Evolutionary conservation across 2,329 filamentous ascomycete genomes (phyloP).

Genomic region (Sphaerulina populicola): DNA sequence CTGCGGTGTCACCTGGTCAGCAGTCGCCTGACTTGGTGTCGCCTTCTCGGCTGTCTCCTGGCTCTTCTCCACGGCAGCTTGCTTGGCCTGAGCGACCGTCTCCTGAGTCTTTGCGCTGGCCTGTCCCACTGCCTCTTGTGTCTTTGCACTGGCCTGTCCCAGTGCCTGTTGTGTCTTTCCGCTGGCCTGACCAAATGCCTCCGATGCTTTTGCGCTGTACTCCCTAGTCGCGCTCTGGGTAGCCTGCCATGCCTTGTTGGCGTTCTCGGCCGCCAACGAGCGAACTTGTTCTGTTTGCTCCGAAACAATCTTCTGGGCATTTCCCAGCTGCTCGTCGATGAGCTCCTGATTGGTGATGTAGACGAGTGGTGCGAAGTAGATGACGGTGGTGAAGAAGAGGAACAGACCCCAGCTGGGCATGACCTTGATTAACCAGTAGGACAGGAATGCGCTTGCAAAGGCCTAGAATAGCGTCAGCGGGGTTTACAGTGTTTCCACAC

Average conservation of each 20-base stretch:
- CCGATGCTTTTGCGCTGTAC: conserved; percentile 54
- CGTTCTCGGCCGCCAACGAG: conserved; percentile 53
- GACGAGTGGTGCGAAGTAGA: conserved; percentile 53
- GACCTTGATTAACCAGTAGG: conserved; percentile 59
- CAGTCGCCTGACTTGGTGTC: conserved; percentile 26
- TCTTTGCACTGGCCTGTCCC: conserved; percentile 48
- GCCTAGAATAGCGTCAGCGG: conserved; percentile 38
- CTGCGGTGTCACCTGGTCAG: conserved; percentile 17
- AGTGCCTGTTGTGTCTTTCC: conserved; percentile 51
- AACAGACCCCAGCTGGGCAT: conserved; percentile 57
- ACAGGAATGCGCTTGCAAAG: conserved; percentile 50
- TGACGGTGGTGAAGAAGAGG: conserved; percentile 47
- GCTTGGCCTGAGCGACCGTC: conserved; percentile 39
- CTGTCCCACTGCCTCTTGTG: conserved; percentile 52
- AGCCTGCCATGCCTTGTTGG: conserved; percentile 49
- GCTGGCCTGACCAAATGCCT: conserved; percentile 49
- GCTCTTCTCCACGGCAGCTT: conserved; percentile 32
- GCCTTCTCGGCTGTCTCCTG: conserved; percentile 29
- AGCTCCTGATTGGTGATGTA: conserved; percentile 59
- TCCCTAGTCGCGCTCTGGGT: conserved; percentile 53
- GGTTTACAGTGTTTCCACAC: neutral
- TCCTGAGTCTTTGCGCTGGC: conserved; percentile 54
- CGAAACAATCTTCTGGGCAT: conserved; percentile 47
- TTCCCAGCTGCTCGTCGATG: conserved; percentile 53
- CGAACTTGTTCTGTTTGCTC: conserved; percentile 53